These are phyloP conservation scores for Fomitopsis palustris DNA, from an alignment of 1,284 basidiomycete genomes.

Conservation along the genomic window DNA sequence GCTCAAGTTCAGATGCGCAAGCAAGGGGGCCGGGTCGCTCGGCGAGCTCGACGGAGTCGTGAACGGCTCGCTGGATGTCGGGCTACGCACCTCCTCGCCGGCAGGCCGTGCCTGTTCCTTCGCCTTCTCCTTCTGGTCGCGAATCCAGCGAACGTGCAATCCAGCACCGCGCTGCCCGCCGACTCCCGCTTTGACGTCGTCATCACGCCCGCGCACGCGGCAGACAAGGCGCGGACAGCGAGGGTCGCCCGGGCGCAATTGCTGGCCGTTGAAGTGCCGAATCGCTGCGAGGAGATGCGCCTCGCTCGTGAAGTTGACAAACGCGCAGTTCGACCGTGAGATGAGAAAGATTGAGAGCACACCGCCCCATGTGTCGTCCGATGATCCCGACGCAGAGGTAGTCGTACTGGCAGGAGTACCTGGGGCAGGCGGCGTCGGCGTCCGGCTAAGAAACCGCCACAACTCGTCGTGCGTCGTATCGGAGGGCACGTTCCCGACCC, in stretches of 20 bases:
- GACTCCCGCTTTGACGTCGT: slow-evolving; percentile 87
- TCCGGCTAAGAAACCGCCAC: slow-evolving; percentile 77
- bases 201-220: slow-evolving; percentile 79
- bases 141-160: slow-evolving; percentile 79
- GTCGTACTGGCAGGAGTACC: background rate
- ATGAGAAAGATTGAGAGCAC: slow-evolving; percentile 92
- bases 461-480: slow-evolving; percentile 88
- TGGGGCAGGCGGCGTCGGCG: slow-evolving; percentile 18
- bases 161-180: slow-evolving; percentile 88
- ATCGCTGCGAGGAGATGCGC: slow-evolving; percentile 68
- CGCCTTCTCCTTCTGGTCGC: slow-evolving; percentile 48
- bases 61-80: slow-evolving; percentile 28
- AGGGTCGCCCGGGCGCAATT: slow-evolving; percentile 63
- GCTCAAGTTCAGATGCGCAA: slow-evolving; percentile 31
- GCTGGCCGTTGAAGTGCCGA: slow-evolving; percentile 64
- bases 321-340: slow-evolving; percentile 88
- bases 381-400: slow-evolving; percentile 6
- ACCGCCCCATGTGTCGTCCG: slow-evolving; percentile 39
- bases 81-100: slow-evolving; percentile 7
- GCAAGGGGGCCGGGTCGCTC: slow-evolving; percentile 17
- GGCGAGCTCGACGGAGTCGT: slow-evolving; percentile 22
- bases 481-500: slow-evolving; percentile 86
- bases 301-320: slow-evolving; percentile 82
- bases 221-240: slow-evolving; percentile 82
- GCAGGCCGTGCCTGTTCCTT: slow-evolving; percentile 11